These are phyloP conservation scores for Aspergillus biplanus DNA, from an alignment of 495 filamentous ascomycete genomes.

Conservation along the genomic window DNA sequence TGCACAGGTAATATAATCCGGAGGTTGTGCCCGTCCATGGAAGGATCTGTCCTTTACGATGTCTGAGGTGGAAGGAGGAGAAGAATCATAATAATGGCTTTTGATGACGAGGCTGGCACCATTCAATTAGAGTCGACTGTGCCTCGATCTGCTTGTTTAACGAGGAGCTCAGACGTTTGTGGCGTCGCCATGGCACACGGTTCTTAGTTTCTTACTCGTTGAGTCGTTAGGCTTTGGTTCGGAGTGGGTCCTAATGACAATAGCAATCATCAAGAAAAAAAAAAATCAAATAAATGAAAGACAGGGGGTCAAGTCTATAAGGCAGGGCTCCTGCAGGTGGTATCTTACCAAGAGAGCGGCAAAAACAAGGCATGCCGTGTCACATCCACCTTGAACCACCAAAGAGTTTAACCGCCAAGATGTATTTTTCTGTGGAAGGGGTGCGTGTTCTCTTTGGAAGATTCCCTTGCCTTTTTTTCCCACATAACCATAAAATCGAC, in stretches of 20 bases:
- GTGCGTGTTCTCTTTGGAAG: not conserved
- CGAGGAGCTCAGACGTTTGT: constrained; percentile 23
- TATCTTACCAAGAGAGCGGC: constrained; percentile 4
- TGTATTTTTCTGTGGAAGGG: not conserved
- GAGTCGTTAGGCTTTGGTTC: not conserved
- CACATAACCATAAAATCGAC: too few relatives aligned
- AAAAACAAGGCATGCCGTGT: constrained; percentile 14
- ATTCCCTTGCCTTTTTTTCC: not conserved
- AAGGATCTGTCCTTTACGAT: too few relatives aligned
- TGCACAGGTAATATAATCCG: too few relatives aligned
- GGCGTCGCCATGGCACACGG: constrained; percentile 25
- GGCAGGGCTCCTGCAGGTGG: constrained; percentile 4
- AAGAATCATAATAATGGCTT: not conserved
- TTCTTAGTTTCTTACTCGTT: constrained; percentile 3
- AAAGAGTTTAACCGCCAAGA: constrained; percentile 1
- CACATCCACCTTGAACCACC: constrained; percentile 21
- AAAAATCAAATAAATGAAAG: not conserved
- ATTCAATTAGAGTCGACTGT: constrained; percentile 9
- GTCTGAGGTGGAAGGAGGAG: not conserved
- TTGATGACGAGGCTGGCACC: constrained; percentile 1
- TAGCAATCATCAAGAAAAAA: not conserved
- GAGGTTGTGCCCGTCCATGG: too few relatives aligned
- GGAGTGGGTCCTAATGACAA: not conserved
- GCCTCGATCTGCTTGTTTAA: constrained; percentile 20
- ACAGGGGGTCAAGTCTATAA: not conserved